Evolutionary conservation across 2,329 filamentous ascomycete species (phyloP).

Genomic region (Alternaria tenuissima): DNA sequence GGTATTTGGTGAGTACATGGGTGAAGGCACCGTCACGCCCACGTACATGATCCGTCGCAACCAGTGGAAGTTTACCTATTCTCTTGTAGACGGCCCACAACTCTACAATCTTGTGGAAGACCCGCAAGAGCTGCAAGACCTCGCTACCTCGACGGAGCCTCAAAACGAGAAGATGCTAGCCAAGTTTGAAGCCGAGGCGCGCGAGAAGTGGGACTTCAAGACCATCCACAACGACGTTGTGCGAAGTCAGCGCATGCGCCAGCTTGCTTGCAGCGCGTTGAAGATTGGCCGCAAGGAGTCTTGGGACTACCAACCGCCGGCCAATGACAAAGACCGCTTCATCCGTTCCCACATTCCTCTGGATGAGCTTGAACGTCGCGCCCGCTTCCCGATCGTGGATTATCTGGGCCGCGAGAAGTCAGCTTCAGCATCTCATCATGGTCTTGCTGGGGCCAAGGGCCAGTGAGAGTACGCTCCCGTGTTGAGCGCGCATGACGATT

Average conservation of each 20-base stretch:
- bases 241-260: conserved; percentile 78
- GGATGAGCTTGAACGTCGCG: conserved; percentile 79
- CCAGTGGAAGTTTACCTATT: conserved; percentile 89
- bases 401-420: conserved; percentile 51
- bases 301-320: conserved; percentile 85
- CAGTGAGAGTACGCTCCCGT: conserved; percentile 29
- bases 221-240: conserved; percentile 78
- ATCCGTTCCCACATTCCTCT: conserved; percentile 85
- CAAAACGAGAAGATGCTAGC: conserved; percentile 54
- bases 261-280: conserved; percentile 81
- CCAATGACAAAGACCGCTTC: conserved; percentile 73
- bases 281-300: conserved; percentile 71
- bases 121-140: conserved; percentile 78
- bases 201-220: conserved; percentile 80
- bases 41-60: conserved; percentile 94
- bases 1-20: conserved; percentile 94
- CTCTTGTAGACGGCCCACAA: conserved; percentile 82
- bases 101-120: conserved; percentile 82
- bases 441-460: conserved; percentile 46
- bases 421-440: conserved; percentile 45
- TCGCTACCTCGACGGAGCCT: conserved; percentile 59
- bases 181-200: conserved; percentile 77
- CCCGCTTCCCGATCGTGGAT: conserved; percentile 71
- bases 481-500: not conserved
- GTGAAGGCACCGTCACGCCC: conserved; percentile 87